Percentiles rank a stretch among this genome's conserved stretches.
Evolutionary conservation across 208 protist species (phyloP).

Genomic region (Leishmania aethiopica): DNA sequence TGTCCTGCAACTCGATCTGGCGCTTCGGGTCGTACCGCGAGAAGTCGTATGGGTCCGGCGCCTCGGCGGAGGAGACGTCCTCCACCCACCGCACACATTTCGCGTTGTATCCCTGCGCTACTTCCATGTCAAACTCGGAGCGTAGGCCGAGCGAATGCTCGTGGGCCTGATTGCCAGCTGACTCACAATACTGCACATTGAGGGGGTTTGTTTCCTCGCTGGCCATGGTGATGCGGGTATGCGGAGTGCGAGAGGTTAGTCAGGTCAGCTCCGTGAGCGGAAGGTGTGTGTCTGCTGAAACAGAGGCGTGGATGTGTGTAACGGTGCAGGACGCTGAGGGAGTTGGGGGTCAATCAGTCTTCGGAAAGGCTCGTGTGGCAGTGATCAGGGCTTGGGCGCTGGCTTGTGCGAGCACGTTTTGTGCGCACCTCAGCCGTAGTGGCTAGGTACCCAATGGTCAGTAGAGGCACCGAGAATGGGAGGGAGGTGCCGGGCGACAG

Average conservation of each 20-base stretch:
- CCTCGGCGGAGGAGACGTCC: conserved; percentile 9
- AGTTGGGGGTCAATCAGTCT: not conserved
- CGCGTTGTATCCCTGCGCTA: not conserved
- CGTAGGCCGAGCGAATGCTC: too few species aligned
- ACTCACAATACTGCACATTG: too few species aligned
- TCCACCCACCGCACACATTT: not conserved
- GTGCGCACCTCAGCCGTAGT: not conserved
- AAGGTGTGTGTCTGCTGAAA: not conserved
- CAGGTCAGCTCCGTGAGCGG: not conserved
- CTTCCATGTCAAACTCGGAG: conserved; percentile 1
- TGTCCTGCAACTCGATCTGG: not conserved
- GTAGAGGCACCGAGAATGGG: not conserved
- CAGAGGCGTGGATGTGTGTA: not conserved
- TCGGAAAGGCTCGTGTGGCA: not conserved
- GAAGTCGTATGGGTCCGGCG: conserved; percentile 17
- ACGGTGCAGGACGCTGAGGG: not conserved
- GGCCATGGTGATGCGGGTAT: not conserved
- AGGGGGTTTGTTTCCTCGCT: not conserved
- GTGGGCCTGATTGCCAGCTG: not conserved
- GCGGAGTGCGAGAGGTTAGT: too few species aligned
- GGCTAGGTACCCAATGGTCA: not conserved
- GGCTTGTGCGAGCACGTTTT: not conserved
- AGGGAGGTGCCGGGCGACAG: not conserved
- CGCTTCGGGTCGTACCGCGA: conserved; percentile 9
- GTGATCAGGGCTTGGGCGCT: not conserved